Conservation (phyloP, 192 early-diverging fungal species). For the Backusella sp. region DNA sequence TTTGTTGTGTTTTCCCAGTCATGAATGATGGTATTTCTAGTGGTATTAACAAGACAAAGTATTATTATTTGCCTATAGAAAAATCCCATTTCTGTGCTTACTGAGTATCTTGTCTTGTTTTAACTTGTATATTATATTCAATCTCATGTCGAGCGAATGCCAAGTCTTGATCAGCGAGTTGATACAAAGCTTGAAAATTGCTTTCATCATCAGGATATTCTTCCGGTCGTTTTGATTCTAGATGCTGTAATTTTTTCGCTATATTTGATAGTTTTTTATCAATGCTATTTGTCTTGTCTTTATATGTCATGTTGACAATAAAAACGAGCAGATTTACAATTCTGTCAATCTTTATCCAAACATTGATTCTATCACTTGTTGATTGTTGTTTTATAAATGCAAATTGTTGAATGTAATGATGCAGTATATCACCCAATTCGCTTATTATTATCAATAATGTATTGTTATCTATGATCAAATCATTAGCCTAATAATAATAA, state of each 20-base stretch:
- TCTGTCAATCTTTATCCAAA: background rate
- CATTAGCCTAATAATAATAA: too few relatives aligned
- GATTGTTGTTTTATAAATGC: background rate
- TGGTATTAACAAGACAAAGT: background rate
- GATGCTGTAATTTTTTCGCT: background rate
- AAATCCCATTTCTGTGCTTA: background rate
- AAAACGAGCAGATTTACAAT: background rate
- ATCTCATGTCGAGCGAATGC: background rate
- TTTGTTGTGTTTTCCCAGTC: background rate
- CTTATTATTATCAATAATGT: background rate
- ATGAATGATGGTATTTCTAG: background rate
- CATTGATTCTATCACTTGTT: background rate
- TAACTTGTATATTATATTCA: background rate
- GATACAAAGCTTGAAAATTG: background rate
- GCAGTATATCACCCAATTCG: background rate
- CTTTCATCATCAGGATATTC: background rate
- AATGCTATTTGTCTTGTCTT: background rate
- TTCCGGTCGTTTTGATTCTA: background rate
- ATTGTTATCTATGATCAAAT: background rate
- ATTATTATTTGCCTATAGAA: background rate
- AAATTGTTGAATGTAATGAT: background rate
- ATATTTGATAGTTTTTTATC: background rate
- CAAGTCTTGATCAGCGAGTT: background rate
- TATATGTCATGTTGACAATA: background rate
- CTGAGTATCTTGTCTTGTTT: background rate